Conservation (phyloP, 371 early-diverging fungal species). For the Coemansia sp. region DNA sequence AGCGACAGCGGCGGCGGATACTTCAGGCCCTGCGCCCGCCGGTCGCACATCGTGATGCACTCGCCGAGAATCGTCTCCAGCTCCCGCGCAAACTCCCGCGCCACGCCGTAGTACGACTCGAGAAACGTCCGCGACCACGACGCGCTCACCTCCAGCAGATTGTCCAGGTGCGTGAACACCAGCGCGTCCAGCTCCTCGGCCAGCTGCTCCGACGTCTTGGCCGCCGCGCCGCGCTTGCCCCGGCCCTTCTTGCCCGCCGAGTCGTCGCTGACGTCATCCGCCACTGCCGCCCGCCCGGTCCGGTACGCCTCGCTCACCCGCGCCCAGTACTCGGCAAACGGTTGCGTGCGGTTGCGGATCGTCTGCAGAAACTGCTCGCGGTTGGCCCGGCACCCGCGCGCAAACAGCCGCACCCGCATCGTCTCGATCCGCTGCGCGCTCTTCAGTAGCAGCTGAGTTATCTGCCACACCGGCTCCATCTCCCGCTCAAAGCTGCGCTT, state of each 20-base stretch:
- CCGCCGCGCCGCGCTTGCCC: slow-evolving; percentile 14
- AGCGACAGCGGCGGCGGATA: slow-evolving; percentile 54
- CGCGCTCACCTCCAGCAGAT: slow-evolving; percentile 55
- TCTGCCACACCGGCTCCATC: slow-evolving; percentile 56
- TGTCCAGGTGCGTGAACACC: slow-evolving; percentile 58
- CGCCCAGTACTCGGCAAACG: slow-evolving; percentile 52
- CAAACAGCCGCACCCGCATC: slow-evolving; percentile 53
- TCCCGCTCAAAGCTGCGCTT: slow-evolving; percentile 52
- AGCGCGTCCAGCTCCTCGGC: slow-evolving; percentile 59
- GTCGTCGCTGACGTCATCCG: slow-evolving; percentile 19
- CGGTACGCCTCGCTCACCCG: slow-evolving; percentile 35
- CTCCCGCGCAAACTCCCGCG: slow-evolving; percentile 56
- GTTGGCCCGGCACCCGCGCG: slow-evolving; percentile 51
- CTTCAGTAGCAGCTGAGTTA: slow-evolving; percentile 53
- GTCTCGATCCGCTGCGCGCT: slow-evolving; percentile 54
- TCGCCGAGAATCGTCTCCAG: slow-evolving; percentile 55
- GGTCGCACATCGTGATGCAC: slow-evolving; percentile 50
- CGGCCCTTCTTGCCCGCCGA: slow-evolving; percentile 9
- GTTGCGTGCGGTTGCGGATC: slow-evolving; percentile 49
- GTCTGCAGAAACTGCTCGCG: slow-evolving; percentile 54
- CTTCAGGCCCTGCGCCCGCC: slow-evolving; percentile 53
- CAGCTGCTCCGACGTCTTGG: slow-evolving; percentile 48
- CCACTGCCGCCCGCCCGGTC: slow-evolving; percentile 10
- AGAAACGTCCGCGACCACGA: slow-evolving; percentile 54
- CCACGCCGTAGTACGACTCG: slow-evolving; percentile 56